phyloP scores from a whole-genome alignment of 2,329 filamentous ascomycete genomes.

The Pseudogymnoascus pannorum region DNA sequence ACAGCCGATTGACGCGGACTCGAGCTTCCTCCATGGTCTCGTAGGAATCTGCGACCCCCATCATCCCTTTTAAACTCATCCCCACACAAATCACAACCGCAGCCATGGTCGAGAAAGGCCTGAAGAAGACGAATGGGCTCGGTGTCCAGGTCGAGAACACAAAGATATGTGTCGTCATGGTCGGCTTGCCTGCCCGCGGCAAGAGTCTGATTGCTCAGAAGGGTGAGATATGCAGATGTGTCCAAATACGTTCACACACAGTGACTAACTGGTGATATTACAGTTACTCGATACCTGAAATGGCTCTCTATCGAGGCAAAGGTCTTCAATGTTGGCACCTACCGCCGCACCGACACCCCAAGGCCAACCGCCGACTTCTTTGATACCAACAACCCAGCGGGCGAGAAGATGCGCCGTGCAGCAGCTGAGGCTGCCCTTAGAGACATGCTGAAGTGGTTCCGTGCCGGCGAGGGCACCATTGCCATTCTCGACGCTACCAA shows the following conservation, averaged over 20 bases:
- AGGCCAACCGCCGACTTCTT: conserved; percentile 94
- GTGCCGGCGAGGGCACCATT: conserved; percentile 67
- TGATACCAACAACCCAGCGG: conserved; percentile 81
- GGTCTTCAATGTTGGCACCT: conserved; percentile 96
- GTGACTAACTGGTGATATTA: neutral
- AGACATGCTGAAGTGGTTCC: conserved; percentile 95
- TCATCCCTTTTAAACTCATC: neutral
- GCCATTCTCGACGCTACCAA: conserved; percentile 96
- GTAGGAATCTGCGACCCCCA: conserved; percentile 5
- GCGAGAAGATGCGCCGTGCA: conserved; percentile 78
- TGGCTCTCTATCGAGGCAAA: conserved; percentile 93
- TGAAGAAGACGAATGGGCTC: conserved; percentile 46
- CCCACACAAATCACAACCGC: neutral
- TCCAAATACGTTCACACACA: neutral
- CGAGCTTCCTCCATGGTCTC: conserved; percentile 5
- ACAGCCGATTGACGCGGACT: conserved; percentile 3
- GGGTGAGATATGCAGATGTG: conserved; percentile 48
- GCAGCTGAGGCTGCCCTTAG: conserved; percentile 86
- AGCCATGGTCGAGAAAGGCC: conserved; percentile 1
- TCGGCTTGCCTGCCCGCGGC: conserved; percentile 87
- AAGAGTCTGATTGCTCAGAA: conserved; percentile 98
- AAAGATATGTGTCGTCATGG: conserved; percentile 97
- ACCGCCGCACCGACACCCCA: conserved; percentile 81
- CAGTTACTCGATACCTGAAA: conserved; percentile 86
- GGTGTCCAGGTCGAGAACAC: conserved; percentile 89